Base-by-base conservation (phyloP, 2,329 filamentous ascomycete species). In the Phialophora tarda region DNA sequence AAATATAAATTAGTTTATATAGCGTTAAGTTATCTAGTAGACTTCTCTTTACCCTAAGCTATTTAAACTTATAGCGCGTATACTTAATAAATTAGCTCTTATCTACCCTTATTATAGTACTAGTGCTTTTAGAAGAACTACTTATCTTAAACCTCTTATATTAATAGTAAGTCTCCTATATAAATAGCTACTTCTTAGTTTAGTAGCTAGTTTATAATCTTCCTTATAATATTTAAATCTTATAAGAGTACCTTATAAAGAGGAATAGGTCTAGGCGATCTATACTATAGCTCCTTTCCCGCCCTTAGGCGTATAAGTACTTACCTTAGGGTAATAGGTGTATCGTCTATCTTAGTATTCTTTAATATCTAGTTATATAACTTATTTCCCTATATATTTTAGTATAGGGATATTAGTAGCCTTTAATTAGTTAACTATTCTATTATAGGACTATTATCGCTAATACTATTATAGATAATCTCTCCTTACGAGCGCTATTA, bases 151-250 rank as follows among this genome's bases (percentile, higher is more conserved):
- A 47, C 12, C 12, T 59, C 56, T 14, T 59, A 48, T 28, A 38
- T 59, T 12, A 21, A 26, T n/a, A 59, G n/a, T 28, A 59, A 17
- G 21, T 59, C 12, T 3, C 7, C 12, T 28, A 59, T 48, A 10
- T 11, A 11, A 17, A 59, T n/a, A 3, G 7, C 17, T 26, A 59
- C 21, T 26, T 47, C 11, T 14, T 59, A 47, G 6, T 59, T 59
- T 26, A 59, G 14, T 47, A 59, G 12, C 6, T 44, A 28, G 10
- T 59, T 47, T 30, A 59, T 21, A 44, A 59, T 59, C 56, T 48
- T 59, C 12, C 23, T n/a, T 10, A 21, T 6, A 26, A n/a, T 59
- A 59, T 59, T 59, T 59, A 59, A 10, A 10, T 59, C 34, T 28
- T 59, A 24, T 28, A 28, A 47, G 14, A 59, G 24, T 1, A 21